phyloP scores from a whole-genome alignment of 2,329 filamentous ascomycete genomes.

The Paraphaeosphaeria sporulosa region DNA sequence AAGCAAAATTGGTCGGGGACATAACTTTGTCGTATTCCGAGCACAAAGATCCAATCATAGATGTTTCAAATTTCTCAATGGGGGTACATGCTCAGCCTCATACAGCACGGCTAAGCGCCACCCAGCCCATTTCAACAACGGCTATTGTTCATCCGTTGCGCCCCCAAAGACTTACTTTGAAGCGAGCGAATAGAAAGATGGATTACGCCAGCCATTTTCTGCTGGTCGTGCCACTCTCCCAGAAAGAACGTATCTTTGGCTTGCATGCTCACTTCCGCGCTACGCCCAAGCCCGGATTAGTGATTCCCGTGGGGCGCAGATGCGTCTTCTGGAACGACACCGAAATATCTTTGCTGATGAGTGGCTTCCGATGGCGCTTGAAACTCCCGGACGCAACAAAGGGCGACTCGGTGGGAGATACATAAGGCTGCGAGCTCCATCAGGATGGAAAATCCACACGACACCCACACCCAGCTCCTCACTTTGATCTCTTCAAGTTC shows the following conservation, averaged over 20 bases:
- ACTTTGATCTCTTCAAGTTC: constrained; percentile 9
- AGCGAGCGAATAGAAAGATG: constrained; percentile 12
- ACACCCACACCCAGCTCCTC: constrained; percentile 7
- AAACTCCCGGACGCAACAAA: background rate
- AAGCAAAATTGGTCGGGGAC: background rate
- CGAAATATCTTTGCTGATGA: constrained; percentile 20
- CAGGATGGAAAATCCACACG: background rate
- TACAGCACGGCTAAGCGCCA: constrained; percentile 15
- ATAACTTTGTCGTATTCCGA: background rate
- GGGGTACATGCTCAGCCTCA: constrained; percentile 15
- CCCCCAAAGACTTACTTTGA: constrained; percentile 9
- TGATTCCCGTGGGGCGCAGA: constrained; percentile 24
- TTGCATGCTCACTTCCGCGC: constrained; percentile 6
- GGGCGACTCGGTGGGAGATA: constrained; percentile 13
- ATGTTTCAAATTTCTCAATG: background rate
- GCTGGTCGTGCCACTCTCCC: background rate
- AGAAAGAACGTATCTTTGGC: constrained; percentile 8
- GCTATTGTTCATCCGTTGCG: constrained; percentile 18
- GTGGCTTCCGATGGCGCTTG: background rate
- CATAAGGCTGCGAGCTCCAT: constrained; percentile 9
- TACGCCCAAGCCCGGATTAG: constrained; percentile 17
- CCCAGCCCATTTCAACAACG: constrained; percentile 19
- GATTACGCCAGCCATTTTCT: background rate
- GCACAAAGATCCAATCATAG: constrained; percentile 15
- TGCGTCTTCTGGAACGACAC: constrained; percentile 9